Evolutionary conservation across 305 asterid genomes (phyloP).

Genomic region (Salvia sclarea): DNA sequence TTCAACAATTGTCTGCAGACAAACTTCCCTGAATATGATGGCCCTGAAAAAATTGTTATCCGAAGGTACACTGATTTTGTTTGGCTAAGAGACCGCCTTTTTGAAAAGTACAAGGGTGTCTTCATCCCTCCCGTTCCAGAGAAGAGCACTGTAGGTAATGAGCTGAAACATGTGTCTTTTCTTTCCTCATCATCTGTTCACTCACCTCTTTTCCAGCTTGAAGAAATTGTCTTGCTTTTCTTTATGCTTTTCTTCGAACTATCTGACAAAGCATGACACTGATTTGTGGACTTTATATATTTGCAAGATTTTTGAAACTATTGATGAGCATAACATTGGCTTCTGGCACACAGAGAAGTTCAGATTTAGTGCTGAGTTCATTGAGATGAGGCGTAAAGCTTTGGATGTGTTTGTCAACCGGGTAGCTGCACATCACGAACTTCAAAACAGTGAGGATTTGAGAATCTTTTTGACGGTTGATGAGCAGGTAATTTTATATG

Average conservation of each 20-base stretch:
- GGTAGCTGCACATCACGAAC: constrained; percentile 84
- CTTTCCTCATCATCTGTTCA: constrained; percentile 19
- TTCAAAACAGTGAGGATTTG: constrained; percentile 75
- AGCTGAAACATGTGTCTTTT: constrained; percentile 26
- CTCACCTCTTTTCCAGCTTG: constrained; percentile 26
- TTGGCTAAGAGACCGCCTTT: constrained; percentile 92
- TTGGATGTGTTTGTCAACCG: constrained; percentile 83
- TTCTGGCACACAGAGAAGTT: constrained; percentile 68
- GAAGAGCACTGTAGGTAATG: constrained; percentile 97
- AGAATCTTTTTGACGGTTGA: constrained; percentile 56
- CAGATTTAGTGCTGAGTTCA: constrained; percentile 96
- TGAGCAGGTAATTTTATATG: constrained; percentile 49
- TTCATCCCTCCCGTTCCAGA: constrained; percentile 99
- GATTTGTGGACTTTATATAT: constrained; percentile 8
- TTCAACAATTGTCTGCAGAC: constrained; percentile 55
- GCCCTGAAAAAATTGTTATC: constrained; percentile 91
- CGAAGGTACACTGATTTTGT: constrained; percentile 93
- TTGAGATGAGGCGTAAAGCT: constrained; percentile 97
- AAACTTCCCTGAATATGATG: constrained; percentile 81
- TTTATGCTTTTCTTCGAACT: neutral
- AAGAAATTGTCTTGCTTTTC: neutral
- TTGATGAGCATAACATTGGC: constrained; percentile 12
- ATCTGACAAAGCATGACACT: constrained; percentile 12
- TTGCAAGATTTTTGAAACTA: constrained; percentile 5
- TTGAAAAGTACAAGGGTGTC: constrained; percentile 88